A percentile compares a stretch with the other conserved stretches of the same genome.
Evolutionary conservation across 2,329 filamentous ascomycete genomes (phyloP).

Genomic region (Fusarium succisae): DNA sequence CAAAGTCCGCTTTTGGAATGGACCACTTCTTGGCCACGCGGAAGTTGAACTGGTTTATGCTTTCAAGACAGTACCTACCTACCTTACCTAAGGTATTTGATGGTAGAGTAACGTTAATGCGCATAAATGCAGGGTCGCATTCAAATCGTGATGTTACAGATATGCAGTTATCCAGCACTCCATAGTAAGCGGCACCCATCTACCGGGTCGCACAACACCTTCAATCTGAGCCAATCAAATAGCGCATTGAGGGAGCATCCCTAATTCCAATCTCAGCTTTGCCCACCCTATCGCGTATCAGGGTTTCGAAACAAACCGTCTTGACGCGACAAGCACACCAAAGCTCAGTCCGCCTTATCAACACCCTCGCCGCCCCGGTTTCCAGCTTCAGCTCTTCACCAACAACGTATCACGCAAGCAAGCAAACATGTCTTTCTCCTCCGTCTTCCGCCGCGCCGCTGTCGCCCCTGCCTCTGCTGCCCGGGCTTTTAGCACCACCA

Average conservation of each 20-base stretch:
- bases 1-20: neutral
- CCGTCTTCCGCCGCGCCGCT: slow-evolving; percentile 63
- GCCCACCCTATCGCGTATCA: slow-evolving; percentile 31
- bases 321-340: slow-evolving; percentile 29
- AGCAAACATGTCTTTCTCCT: slow-evolving; percentile 57
- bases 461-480: slow-evolving; percentile 57
- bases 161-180: slow-evolving; percentile 20
- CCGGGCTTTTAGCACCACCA: slow-evolving; percentile 81
- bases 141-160: neutral
- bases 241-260: slow-evolving; percentile 18
- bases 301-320: slow-evolving; percentile 10
- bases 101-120: neutral
- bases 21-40: neutral
- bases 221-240: slow-evolving; percentile 9
- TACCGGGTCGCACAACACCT: slow-evolving; percentile 6
- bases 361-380: neutral
- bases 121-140: neutral
- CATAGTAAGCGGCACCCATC: slow-evolving; percentile 7
- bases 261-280: slow-evolving; percentile 22
- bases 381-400: slow-evolving; percentile 3
- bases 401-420: neutral
- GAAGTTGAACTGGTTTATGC: neutral
- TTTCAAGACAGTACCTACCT: neutral
- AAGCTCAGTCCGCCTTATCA: slow-evolving; percentile 16
- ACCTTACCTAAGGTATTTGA: no score